These are phyloP conservation scores for Hymenochaete sp. DNA, from an alignment of 1,284 basidiomycete species.

Conservation along the genomic window DNA sequence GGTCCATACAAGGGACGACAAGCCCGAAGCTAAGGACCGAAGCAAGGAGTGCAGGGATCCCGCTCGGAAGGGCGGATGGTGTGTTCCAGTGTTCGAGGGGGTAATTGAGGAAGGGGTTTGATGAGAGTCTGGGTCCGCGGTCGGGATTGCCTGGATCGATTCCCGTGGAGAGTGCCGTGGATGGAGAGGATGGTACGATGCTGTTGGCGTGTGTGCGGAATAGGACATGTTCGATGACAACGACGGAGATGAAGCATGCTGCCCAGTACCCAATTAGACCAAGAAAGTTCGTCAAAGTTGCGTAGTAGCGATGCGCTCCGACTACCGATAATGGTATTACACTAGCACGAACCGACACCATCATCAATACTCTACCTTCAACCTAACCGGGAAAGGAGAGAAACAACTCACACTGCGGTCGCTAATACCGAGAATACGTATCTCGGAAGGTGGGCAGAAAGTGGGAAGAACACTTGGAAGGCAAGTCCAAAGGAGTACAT, in stretches of 20 bases:
- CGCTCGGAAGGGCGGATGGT: slow-evolving; percentile 49
- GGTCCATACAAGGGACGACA: slow-evolving; percentile 61
- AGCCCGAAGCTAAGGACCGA: slow-evolving; percentile 43
- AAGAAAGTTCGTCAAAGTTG: slow-evolving; percentile 58
- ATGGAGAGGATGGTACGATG: slow-evolving; percentile 1
- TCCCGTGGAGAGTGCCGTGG: not conserved
- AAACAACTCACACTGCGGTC: slow-evolving; percentile 59
- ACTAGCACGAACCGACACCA: slow-evolving; percentile 18
- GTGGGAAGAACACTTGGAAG: slow-evolving; percentile 72
- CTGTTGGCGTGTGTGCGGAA: slow-evolving; percentile 35
- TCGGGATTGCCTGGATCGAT: not conserved
- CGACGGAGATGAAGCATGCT: slow-evolving; percentile 46
- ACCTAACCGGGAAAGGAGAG: not conserved
- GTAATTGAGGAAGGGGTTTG: slow-evolving; percentile 42
- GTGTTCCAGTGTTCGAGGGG: slow-evolving; percentile 47
- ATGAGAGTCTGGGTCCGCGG: not conserved
- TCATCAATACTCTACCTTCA: not conserved
- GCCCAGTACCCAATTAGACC: slow-evolving; percentile 72
- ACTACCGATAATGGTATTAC: slow-evolving; percentile 55
- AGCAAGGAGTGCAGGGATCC: slow-evolving; percentile 50
- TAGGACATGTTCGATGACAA: slow-evolving; percentile 56
- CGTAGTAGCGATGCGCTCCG: slow-evolving; percentile 59
- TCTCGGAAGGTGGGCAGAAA: slow-evolving; percentile 61
- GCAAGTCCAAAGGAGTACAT: slow-evolving; percentile 82
- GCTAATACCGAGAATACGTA: slow-evolving; percentile 81